Evolutionary conservation across 345 rosid genomes (phyloP).

Genomic region (Eucalyptus cloeziana): DNA sequence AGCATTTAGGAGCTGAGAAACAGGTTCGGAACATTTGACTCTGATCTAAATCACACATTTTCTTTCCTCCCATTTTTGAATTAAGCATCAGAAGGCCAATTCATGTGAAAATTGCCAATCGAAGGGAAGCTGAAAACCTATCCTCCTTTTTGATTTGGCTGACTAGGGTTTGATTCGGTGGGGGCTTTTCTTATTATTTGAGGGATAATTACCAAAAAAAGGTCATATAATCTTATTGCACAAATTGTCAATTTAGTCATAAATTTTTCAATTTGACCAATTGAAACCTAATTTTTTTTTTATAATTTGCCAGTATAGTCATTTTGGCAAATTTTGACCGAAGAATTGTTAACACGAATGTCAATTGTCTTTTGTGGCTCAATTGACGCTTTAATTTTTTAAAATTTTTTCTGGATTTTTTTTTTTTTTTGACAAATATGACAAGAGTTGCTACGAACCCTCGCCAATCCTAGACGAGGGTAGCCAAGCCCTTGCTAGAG

Average conservation of each 20-base stretch:
- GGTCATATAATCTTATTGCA: rapidly evolving
- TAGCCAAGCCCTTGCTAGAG: too few species aligned
- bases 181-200: not conserved
- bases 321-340: too few species aligned
- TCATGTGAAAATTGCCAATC: not conserved
- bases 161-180: not conserved
- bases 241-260: too few species aligned
- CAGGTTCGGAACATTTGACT: not conserved
- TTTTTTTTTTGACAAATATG: too few species aligned
- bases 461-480: too few species aligned
- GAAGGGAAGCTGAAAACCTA: not conserved
- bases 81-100: not conserved
- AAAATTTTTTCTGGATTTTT: too few species aligned
- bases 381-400: rapidly evolving
- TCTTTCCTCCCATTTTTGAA: too few species aligned
- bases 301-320: rapidly evolving
- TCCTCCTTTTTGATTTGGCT: not conserved
- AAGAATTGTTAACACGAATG: rapidly evolving
- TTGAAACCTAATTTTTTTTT: rapidly evolving
- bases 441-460: not conserved
- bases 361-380: not conserved
- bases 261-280: too few species aligned
- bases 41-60: too few species aligned
- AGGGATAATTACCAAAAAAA: too few species aligned
- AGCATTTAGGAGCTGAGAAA: not conserved